A percentile compares a stretch with the other conserved stretches of the same genome.
Evolutionary conservation across 371 early-diverging fungal species (phyloP).

Genomic region (Fennellomyces sp.): DNA sequence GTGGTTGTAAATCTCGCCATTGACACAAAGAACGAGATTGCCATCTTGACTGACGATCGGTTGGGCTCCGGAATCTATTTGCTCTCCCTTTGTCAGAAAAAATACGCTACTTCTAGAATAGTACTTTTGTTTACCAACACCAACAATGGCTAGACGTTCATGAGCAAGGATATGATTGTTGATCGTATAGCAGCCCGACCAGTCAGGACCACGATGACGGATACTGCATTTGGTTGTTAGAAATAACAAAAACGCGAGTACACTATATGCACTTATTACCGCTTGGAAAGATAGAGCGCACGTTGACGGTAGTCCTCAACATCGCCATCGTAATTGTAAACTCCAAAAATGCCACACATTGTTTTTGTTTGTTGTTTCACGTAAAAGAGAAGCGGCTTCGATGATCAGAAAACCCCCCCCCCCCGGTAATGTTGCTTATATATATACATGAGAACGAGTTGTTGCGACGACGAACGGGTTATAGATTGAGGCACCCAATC

Average conservation of each 20-base stretch:
- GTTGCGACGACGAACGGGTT: neutral
- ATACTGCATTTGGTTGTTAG: conserved; percentile 26
- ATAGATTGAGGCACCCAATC: neutral
- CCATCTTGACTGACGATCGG: conserved; percentile 91
- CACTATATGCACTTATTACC: conserved; percentile 52
- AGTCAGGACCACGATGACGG: conserved; percentile 97
- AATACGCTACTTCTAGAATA: too few relatives aligned
- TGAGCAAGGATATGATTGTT: conserved; percentile 91
- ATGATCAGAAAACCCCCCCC: neutral
- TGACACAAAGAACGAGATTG: conserved; percentile 83
- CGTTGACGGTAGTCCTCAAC: conserved; percentile 77
- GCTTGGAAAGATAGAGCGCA: conserved; percentile 86
- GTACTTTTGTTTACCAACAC: too few relatives aligned
- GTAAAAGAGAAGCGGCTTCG: neutral
- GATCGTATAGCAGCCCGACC: conserved; percentile 85
- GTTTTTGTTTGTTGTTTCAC: neutral
- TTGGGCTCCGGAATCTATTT: conserved; percentile 88
- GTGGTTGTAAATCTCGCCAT: conserved; percentile 99
- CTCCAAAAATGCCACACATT: conserved; percentile 97
- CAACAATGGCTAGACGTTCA: conserved; percentile 97
- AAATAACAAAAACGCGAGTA: conserved; percentile 6
- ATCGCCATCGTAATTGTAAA: conserved; percentile 85
- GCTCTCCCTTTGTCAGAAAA: neutral
- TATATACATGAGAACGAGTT: neutral
- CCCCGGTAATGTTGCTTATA: neutral